These are phyloP conservation scores for Angomonas ambiguus DNA, from an alignment of 208 protist species.

Conservation along the genomic window DNA sequence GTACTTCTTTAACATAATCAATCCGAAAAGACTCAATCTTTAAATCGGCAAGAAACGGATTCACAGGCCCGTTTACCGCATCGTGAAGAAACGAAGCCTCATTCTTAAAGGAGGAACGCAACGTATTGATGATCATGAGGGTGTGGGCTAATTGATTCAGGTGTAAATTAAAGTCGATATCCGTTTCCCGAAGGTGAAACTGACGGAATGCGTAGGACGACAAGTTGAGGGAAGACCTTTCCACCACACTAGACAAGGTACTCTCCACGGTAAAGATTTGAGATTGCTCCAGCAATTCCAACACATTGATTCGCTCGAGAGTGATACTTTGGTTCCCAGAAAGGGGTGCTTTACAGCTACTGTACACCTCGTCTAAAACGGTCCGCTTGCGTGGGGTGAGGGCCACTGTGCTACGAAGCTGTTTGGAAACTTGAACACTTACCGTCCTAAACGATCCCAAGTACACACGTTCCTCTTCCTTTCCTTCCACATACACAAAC, in stretches of 20 bases:
- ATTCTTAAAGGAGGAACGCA: conserved; percentile 32
- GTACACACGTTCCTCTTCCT: conserved; percentile 19
- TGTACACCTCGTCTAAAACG: conserved; percentile 1
- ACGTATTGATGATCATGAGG: conserved; percentile 47
- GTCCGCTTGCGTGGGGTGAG: conserved; percentile 11
- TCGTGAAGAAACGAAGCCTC: neutral
- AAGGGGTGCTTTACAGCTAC: neutral
- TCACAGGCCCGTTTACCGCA: conserved; percentile 13
- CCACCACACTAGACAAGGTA: conserved; percentile 9
- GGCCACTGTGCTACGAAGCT: conserved; percentile 22
- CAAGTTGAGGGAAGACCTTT: neutral
- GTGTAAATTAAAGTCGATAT: conserved; percentile 80
- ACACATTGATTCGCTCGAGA: neutral
- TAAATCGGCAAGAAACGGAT: conserved; percentile 33
- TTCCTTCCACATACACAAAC: conserved; percentile 32
- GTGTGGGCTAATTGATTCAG: conserved; percentile 61
- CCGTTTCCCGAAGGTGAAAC: conserved; percentile 45
- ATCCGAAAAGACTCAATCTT: conserved; percentile 52
- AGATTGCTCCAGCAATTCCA: neutral
- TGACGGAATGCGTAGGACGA: conserved; percentile 9
- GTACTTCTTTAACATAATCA: conserved; percentile 68
- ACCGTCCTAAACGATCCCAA: conserved; percentile 55
- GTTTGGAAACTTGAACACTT: conserved; percentile 50
- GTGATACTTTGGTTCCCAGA: neutral
- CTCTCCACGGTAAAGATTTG: neutral